Percentiles rank a stretch among this genome's conserved stretches.
Conservation (phyloP, 1,139 yeast species). For the Suhomyces bribrorum region DNA sequence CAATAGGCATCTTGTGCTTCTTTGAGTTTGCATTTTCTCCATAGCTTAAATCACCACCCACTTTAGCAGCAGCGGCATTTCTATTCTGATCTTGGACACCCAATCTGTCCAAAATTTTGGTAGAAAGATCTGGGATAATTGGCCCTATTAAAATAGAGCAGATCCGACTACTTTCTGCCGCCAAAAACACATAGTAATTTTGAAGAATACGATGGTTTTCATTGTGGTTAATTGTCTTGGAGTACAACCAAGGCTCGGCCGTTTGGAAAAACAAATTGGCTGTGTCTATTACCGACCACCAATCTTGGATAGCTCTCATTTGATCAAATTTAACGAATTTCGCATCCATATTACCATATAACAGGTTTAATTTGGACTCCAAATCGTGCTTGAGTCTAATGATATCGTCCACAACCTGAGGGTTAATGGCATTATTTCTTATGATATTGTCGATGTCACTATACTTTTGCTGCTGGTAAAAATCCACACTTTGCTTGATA, state of each 20-base stretch:
- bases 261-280: slow-evolving; percentile 67
- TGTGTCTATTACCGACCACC: slow-evolving; percentile 61
- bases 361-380: slow-evolving; percentile 18
- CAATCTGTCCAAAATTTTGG: slow-evolving; percentile 61
- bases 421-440: slow-evolving; percentile 14
- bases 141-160: slow-evolving; percentile 68
- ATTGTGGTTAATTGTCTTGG: slow-evolving; percentile 30
- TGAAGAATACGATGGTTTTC: slow-evolving; percentile 31
- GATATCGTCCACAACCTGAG: slow-evolving; percentile 17
- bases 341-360: slow-evolving; percentile 37
- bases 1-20: slow-evolving; percentile 28
- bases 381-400: slow-evolving; percentile 22
- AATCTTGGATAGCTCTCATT: slow-evolving; percentile 57
- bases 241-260: slow-evolving; percentile 60
- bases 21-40: slow-evolving; percentile 40
- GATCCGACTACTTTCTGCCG: slow-evolving; percentile 73
- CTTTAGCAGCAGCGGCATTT: slow-evolving; percentile 31
- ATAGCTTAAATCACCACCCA: slow-evolving; percentile 54
- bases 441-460: slow-evolving; percentile 28
- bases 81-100: slow-evolving; percentile 50
- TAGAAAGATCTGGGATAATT: slow-evolving; percentile 66
- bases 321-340: slow-evolving; percentile 53
- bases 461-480: slow-evolving; percentile 22
- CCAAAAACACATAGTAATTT: slow-evolving; percentile 58
- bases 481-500: slow-evolving; percentile 47